Base-by-base conservation (phyloP, 345 rosid genomes). In the Eucalyptus lansdowneana region DNA sequence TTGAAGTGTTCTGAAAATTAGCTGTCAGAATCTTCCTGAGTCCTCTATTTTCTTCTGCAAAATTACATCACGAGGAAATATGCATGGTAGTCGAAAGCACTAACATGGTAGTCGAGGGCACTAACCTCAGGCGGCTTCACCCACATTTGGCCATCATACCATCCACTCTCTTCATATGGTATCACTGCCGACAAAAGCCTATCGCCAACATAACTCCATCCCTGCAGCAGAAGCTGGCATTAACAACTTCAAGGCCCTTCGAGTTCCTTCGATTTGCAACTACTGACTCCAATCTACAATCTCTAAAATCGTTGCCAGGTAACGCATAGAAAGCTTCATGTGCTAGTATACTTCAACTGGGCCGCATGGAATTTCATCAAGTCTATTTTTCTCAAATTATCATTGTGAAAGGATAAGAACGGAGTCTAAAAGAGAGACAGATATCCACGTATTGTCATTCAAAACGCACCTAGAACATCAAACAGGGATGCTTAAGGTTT, bases 111-210 rank as follows among this genome's bases (percentile, higher is more conserved):
- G 49, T 89, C 19, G 16, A 29, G 40, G 54, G 89, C 31, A 90
- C 96, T 90, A 90, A 96, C 99, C 99, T 97, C 99, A 0, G 99
- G 98, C 72, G 99, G 99, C 90, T 97, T 97, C 50, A 96, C 99
- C 98, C 98, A 97, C 98, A 96, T 97, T 91, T 97, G 99, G 40
- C 99, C 99, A 87, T 97, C 98, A 92, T 97, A 97, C 99, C 99
- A 97, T 90, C 99, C 99, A 69, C 95, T 97, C 94, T 97, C 99
- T 94, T 97, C 99, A 65, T 97, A 97, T 27, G 99, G 99, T 54
- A 97, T 92, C 89, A 97, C 98, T 7, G 99, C 99, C 34, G 99
- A 95, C 87, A 97, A 95, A 89, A 97, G 96, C 90, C 99, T 94
- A 88, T 97, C 99, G 45, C 99, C 99, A 69, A 97, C 98, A 80